Evolutionary conservation across 1,139 yeast species (phyloP).

Genomic region (Arxiozyma telluris): DNA sequence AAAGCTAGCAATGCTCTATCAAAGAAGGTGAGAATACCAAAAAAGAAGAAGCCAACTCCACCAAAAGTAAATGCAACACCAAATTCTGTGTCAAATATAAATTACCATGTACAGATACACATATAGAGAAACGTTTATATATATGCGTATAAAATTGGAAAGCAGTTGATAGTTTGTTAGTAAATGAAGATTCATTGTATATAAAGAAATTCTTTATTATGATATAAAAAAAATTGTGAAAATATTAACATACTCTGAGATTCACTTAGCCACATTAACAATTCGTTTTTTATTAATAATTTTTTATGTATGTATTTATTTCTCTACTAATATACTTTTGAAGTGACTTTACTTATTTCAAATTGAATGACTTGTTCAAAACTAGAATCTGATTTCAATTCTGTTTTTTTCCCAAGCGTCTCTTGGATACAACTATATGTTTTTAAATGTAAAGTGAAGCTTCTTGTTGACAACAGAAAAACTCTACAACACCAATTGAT

Average conservation of each 20-base stretch:
- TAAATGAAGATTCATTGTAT: background rate
- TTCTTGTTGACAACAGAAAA: background rate
- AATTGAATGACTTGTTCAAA: background rate
- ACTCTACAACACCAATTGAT: background rate
- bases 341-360: too few relatives aligned
- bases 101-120: slow-evolving; percentile 13
- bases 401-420: background rate
- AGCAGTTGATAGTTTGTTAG: background rate
- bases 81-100: slow-evolving; percentile 42
- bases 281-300: background rate
- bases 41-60: slow-evolving; percentile 66
- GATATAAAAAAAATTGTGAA: background rate
- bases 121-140: background rate
- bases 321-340: background rate
- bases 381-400: too few relatives aligned
- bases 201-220: background rate
- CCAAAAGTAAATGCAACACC: slow-evolving; percentile 93
- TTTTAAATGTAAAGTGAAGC: background rate
- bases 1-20: slow-evolving; percentile 84
- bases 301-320: background rate
- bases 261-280: slow-evolving; percentile 62
- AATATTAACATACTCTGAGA: slow-evolving; percentile 52
- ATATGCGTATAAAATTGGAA: background rate
- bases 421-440: background rate
- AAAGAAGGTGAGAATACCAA: slow-evolving; percentile 80